Base-by-base conservation (phyloP, 371 early-diverging fungal genomes). In the Coemansia sp. region DNA sequence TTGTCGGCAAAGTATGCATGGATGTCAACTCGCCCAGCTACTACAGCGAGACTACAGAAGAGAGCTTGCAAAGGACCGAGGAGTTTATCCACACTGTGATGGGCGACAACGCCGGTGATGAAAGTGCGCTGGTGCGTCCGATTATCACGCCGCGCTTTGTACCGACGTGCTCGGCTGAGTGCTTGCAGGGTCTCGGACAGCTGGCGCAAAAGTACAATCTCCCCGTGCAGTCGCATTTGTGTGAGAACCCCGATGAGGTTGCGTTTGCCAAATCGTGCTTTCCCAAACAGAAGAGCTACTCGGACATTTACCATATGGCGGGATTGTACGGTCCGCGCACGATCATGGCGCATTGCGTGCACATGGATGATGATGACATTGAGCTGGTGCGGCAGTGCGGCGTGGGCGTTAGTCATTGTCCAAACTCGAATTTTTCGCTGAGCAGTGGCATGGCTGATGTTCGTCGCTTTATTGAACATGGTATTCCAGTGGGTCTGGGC, bases 1-100 rank as follows among this genome's bases (percentile, higher is more conserved):
- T 85, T 73, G 87, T 97, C 21, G 97, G 97, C 48, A 94, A 94
- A 73, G 95, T 96, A 65, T 92, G 92, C 84, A 96, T 96, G 97
- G 94, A 95, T 78, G 83, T 88, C 64, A 90, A 94, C 73, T 73
- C 88, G 1, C 95, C 95, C 6, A 87, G 88, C 24, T 84, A 81
- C 67, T 90, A 92, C 73, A 67, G 84, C 17, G 94, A 97, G 74
- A 70, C 82, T 2, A 89, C 90, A 1, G 82, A 82, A 21, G 82
- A 84, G 15, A 90, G 89, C 64, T 63, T 94, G 32, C 58, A 79
- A 1, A 88, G 85, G 21, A 95, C 95, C 0, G 83, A 86, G 3
- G 77, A 82, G 9, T 92, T 93, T 69, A 82, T 93, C 54, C 80
- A 86, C 28, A 87, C 85, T 40, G 82, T 87, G 9, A 66, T 81